Percentiles rank a stretch among this genome's conserved stretches.
Evolutionary conservation across 1,284 basidiomycete genomes (phyloP).

Genomic region (Heterobasidion irregulare): DNA sequence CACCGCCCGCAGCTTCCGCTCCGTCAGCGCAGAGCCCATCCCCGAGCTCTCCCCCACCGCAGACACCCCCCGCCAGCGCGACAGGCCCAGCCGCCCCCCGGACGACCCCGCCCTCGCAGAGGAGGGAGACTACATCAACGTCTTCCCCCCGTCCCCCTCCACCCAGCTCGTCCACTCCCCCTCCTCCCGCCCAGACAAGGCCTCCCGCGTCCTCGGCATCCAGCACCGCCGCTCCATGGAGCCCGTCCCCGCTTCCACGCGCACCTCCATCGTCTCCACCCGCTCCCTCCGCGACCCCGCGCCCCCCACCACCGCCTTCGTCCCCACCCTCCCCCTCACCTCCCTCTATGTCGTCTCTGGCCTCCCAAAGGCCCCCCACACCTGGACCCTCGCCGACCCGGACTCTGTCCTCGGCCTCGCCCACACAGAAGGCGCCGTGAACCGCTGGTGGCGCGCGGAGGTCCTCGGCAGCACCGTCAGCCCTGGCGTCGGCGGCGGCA

Average conservation of each 20-base stretch:
- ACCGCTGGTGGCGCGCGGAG: slow-evolving; percentile 91
- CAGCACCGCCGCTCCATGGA: slow-evolving; percentile 70
- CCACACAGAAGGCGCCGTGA: slow-evolving; percentile 83
- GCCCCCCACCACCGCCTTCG: slow-evolving; percentile 32
- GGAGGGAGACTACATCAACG: slow-evolving; percentile 66
- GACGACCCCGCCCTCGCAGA: slow-evolving; percentile 38
- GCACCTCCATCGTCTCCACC: slow-evolving; percentile 69
- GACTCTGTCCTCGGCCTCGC: slow-evolving; percentile 80
- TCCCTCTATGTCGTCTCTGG: slow-evolving; percentile 81
- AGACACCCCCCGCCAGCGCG: no score
- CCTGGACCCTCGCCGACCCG: slow-evolving; percentile 91
- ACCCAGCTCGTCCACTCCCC: slow-evolving; percentile 12
- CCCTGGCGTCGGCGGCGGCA: slow-evolving; percentile 62
- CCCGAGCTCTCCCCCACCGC: no score
- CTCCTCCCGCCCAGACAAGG: slow-evolving; percentile 34
- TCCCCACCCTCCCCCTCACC: slow-evolving; percentile 67
- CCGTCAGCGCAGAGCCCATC: no score
- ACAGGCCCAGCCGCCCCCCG: background rate
- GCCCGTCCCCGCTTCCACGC: slow-evolving; percentile 65
- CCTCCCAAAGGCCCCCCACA: slow-evolving; percentile 77
- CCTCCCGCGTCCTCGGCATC: slow-evolving; percentile 67
- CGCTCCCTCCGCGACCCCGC: slow-evolving; percentile 57
- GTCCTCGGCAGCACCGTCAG: slow-evolving; percentile 85
- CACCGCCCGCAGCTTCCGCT: no score
- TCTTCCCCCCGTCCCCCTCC: slow-evolving; percentile 20